These are phyloP conservation scores for Haematococcus lacustris DNA, from an alignment of 139 green algal species.

Conservation along the genomic window DNA sequence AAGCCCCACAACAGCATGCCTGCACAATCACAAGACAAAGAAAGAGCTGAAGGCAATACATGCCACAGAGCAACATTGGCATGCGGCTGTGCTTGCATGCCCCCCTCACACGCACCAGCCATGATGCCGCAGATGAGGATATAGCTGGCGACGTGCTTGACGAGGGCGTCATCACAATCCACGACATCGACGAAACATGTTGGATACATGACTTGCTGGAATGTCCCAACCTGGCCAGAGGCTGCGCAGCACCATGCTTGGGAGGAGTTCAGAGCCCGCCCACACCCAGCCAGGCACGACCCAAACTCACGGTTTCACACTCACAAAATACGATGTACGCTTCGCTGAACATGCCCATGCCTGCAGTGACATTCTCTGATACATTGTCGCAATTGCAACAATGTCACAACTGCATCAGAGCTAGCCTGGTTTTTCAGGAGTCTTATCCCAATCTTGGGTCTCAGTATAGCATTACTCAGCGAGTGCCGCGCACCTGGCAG, in stretches of 20 bases:
- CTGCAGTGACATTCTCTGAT: no score
- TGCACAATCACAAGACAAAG: no score
- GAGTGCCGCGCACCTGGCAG: no score
- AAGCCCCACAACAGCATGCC: constrained; percentile 40
- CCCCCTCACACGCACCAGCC: no score
- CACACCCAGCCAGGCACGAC: background rate
- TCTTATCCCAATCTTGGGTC: no score
- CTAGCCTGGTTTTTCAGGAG: no score
- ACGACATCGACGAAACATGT: constrained; percentile 1
- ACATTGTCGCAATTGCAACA: no score
- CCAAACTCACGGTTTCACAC: background rate
- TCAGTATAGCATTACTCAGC: no score
- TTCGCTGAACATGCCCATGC: constrained; percentile 20
- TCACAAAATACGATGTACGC: constrained; percentile 31
- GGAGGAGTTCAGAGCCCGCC: background rate
- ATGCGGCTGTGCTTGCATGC: no score
- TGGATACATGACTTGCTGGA: constrained; percentile 14
- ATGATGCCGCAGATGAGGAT: constrained; percentile 13
- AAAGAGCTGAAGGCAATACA: no score
- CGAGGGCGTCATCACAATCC: constrained; percentile 6
- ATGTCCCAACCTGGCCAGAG: constrained; percentile 5
- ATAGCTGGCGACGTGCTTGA: constrained; percentile 13
- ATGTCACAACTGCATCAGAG: no score
- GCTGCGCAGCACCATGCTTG: background rate
- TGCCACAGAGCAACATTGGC: background rate